phyloP scores from a whole-genome alignment of 495 filamentous ascomycete species.

The Acidomyces sp. region DNA sequence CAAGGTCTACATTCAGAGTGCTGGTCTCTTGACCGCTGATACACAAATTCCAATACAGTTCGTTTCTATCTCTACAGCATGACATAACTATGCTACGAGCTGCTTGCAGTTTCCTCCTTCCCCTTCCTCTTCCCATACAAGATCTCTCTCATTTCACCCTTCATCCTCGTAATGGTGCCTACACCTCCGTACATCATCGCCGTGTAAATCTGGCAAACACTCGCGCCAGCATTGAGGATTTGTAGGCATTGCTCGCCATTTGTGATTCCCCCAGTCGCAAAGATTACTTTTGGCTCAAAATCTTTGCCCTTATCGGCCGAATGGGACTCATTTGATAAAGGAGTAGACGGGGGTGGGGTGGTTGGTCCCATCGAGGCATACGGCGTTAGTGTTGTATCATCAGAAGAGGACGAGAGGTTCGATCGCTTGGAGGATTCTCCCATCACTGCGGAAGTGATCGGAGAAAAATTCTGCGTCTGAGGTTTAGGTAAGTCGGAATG shows the following conservation, averaged over 20 bases:
- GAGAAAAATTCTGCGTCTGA: not conserved
- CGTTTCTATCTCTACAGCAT: too few relatives aligned
- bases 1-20: too few relatives aligned
- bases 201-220: conserved; percentile 67
- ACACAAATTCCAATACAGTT: too few relatives aligned
- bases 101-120: not conserved
- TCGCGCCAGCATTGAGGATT: conserved; percentile 72
- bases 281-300: conserved; percentile 56
- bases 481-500: not conserved
- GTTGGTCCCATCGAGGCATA: not conserved
- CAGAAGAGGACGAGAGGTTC: not conserved
- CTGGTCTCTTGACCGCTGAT: too few relatives aligned
- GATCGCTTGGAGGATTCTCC: too few relatives aligned
- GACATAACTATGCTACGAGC: too few relatives aligned
- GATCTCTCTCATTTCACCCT: conserved; percentile 64
- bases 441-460: too few relatives aligned
- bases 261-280: conserved; percentile 82
- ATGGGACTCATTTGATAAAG: not conserved
- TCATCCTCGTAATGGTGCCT: conserved; percentile 74
- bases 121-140: conserved; percentile 18
- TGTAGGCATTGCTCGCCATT: conserved; percentile 68
- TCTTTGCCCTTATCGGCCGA: not conserved
- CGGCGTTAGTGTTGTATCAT: not conserved
- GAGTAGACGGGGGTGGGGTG: not conserved
- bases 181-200: conserved; percentile 73